These are phyloP conservation scores for Sordariomycetes sp. DNA, from an alignment of 2,329 filamentous ascomycete genomes.

Conservation along the genomic window DNA sequence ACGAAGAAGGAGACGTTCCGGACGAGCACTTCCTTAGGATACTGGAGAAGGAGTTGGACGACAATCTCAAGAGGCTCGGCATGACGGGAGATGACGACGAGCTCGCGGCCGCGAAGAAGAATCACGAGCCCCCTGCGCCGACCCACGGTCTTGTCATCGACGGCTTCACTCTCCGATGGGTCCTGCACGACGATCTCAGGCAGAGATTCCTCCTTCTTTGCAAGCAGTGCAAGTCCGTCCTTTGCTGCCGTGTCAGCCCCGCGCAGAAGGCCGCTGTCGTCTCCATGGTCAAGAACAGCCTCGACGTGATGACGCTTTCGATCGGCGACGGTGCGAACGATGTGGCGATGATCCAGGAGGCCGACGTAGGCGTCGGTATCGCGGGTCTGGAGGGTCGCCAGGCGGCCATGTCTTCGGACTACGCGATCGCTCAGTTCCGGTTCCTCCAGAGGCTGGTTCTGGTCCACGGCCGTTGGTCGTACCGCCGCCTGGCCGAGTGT, in stretches of 20 bases:
- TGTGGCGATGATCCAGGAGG: slow-evolving; percentile 96
- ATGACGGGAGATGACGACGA: slow-evolving; percentile 82
- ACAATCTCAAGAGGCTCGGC: slow-evolving; percentile 60
- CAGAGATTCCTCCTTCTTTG: slow-evolving; percentile 92
- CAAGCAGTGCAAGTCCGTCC: slow-evolving; percentile 92
- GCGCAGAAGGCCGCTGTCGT: slow-evolving; percentile 97
- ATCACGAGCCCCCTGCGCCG: slow-evolving; percentile 74
- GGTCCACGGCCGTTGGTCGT: slow-evolving; percentile 94
- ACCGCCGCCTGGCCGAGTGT: slow-evolving; percentile 80
- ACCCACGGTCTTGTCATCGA: slow-evolving; percentile 94
- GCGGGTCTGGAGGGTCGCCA: slow-evolving; percentile 86
- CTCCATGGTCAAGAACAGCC: slow-evolving; percentile 83
- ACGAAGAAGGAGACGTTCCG: slow-evolving; percentile 38
- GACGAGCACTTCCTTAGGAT: slow-evolving; percentile 41
- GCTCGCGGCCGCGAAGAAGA: slow-evolving; percentile 64
- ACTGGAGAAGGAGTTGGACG: slow-evolving; percentile 63
- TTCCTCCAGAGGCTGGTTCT: slow-evolving; percentile 77
- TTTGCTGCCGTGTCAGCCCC: slow-evolving; percentile 95
- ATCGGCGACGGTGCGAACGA: slow-evolving; percentile 93
- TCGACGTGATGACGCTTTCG: slow-evolving; percentile 92
- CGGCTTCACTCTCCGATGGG: slow-evolving; percentile 83
- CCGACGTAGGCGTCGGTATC: slow-evolving; percentile 92
- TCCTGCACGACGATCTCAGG: slow-evolving; percentile 70
- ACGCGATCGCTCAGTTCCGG: slow-evolving; percentile 88
- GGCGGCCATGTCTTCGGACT: slow-evolving; percentile 93